Evolutionary conservation across 2,329 filamentous ascomycete species (phyloP), one percentile per base, ranked within the genome.

Genomic region (Apiospora sp.): DNA sequence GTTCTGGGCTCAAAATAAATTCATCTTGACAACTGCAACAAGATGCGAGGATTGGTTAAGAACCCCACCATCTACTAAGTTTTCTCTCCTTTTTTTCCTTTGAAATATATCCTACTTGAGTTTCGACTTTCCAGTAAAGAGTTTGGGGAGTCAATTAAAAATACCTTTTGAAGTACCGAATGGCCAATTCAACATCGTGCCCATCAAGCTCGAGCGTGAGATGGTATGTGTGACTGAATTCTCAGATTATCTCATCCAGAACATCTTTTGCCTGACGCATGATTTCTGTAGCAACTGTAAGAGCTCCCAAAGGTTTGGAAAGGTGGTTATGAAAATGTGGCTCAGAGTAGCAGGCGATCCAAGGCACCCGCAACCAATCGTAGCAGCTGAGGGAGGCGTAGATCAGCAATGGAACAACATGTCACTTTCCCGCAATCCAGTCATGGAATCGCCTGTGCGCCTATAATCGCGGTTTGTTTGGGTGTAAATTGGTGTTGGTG

Each of bases 141-240:
- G 0, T 69, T 79, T 22, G 72, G 3, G 75, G 73, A 1, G 71
- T 76, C 44, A 49, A 8, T 49, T 49, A 72, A 73, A 73, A 49
- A 49, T 73, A 73, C 14, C 1, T 0, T 68, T 73, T 30, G 70
- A 72, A 3, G n/a, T 74, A 10, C 75, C 75, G 2, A 75, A 67
- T 14, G 49, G 73, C 5, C 73, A 79, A 54, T 77, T 78, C 37
- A 77, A 71, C 10, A 69, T 79, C 3, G 68, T 78, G 19, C 75
- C 76, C 0, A 69, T 79, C 24, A 72, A 71, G 24, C 73, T 72
- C 4, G 72, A 78, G n/a, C 61, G 54, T 16, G 74, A 71, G 8
- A 73, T 75, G 27, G 70, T 71, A 4, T 76, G 76, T n/a, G 6
- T 12, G 7, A 41, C 37, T 10, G 10, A 3, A n/a, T 67, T 37